Conservation (phyloP, 371 early-diverging fungal genomes). For the Batkoa obscura region DNA sequence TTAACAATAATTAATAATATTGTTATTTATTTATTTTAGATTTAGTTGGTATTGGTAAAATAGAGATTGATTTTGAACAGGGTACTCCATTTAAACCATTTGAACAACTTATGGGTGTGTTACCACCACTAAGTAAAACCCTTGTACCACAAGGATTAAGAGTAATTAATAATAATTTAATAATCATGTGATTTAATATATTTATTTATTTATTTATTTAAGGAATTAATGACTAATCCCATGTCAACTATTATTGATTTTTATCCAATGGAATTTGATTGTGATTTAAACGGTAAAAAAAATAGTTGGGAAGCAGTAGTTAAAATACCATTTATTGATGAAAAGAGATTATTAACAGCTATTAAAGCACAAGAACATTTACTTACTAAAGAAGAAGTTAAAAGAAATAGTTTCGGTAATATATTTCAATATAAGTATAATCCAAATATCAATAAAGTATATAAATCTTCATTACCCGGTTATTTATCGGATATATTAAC, state of each 20-base stretch:
- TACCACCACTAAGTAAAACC: constrained; percentile 70
- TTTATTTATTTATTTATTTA: too few species aligned
- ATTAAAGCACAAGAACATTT: constrained; percentile 44
- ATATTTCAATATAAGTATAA: constrained; percentile 41
- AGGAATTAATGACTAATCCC: constrained; percentile 64
- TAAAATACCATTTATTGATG: constrained; percentile 86
- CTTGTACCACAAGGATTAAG: constrained; percentile 65
- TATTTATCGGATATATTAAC: constrained; percentile 25
- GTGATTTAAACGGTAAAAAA: constrained; percentile 97
- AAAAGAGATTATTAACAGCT: constrained; percentile 58
- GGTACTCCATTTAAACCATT: constrained; percentile 87
- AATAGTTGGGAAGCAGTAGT: constrained; percentile 96
- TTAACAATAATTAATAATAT: too few species aligned
- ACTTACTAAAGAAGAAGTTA: constrained; percentile 41
- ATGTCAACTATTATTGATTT: constrained; percentile 77
- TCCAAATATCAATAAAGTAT: constrained; percentile 17
- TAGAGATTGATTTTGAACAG: constrained; percentile 44
- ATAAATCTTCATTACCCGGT: constrained; percentile 42
- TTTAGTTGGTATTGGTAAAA: constrained; percentile 28
- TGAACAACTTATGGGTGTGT: constrained; percentile 97
- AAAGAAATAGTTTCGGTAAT: constrained; percentile 46
- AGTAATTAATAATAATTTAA: constrained; percentile 10
- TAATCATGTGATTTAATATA: not conserved
- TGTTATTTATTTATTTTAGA: constrained; percentile 13
- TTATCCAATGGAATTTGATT: constrained; percentile 77